Evolutionary conservation across 2,329 filamentous ascomycete genomes (phyloP), one percentile per base, ranked within the genome.

Genomic region (Diaporthe helianthi): DNA sequence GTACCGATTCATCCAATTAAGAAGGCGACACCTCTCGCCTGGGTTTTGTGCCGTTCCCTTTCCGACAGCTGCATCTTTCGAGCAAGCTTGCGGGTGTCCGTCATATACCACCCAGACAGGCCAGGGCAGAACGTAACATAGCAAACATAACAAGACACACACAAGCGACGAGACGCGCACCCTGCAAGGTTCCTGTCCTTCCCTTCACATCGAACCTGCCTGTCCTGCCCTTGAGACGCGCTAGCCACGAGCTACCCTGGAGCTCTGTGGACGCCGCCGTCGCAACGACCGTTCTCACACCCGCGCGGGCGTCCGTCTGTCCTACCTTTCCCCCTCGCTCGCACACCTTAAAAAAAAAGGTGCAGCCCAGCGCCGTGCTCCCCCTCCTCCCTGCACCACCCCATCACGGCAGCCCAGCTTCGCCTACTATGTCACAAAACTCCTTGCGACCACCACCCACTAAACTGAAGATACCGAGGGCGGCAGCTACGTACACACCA

Each of bases 391-490:
- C 41, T 64, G 58, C 38, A 53, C 69, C 61, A 38, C 36, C 67
- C 60, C 52, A 46, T 60, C 61, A 66, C 55, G 49, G 68, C 60
- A 55, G 58, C 38, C 54, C 51, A 67, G 54, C 53, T 61, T 61
- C 64, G 53, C 67, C 69, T 60, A 64, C 69, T 71, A 71, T 71
- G 69, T 71, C 69, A 71, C 69, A 71, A 68, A 64, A 69, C 67
- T 68, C 68, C 64, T 63, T 69, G 49, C 67, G 65, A 67, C 67
- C 69, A 67, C 64, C 85, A 44, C 82, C 86, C 36, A 87, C 87
- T 26, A 87, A 87, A 5, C 86, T 89, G 74, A 89, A 89, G 76
- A 86, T 90, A 60, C 86, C 89, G 17, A 79, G 85, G 8, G 84
- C 86, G 38, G 86, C 86, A n/a, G 82, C 87, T 3, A 85, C 83